Evolutionary conservation across 176 grass and related monocot genomes (phyloP).

Genomic region (Oryza punctata): DNA sequence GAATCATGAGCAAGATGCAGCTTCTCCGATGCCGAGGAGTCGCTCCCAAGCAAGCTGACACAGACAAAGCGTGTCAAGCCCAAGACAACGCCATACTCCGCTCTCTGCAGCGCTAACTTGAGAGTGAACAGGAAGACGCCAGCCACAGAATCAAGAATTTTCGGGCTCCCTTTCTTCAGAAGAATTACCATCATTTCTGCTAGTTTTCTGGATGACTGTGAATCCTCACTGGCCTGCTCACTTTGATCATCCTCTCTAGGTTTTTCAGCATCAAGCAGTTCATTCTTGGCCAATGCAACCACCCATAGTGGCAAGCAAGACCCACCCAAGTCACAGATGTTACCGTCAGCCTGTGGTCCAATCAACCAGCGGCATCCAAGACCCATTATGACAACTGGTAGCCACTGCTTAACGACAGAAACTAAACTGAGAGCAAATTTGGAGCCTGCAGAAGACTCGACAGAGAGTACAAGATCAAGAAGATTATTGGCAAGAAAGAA

Average conservation of each 20-base stretch:
- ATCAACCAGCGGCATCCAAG: constrained; percentile 61
- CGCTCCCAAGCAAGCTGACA: constrained; percentile 55
- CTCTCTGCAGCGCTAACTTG: constrained; percentile 41
- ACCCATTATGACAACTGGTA: constrained; percentile 75
- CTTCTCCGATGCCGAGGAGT: constrained; percentile 24
- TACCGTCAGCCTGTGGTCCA: constrained; percentile 34
- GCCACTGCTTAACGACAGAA: constrained; percentile 73
- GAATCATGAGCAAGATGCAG: constrained; percentile 49
- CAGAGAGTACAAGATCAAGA: constrained; percentile 68
- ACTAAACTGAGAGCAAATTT: constrained; percentile 51
- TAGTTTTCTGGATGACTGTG: constrained; percentile 55
- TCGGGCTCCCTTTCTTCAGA: constrained; percentile 76
- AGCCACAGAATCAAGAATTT: constrained; percentile 64
- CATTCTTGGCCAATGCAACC: constrained; percentile 54
- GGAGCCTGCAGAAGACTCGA: constrained; percentile 56
- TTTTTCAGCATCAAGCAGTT: constrained; percentile 48
- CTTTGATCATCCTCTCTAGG: constrained; percentile 42
- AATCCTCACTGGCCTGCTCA: constrained; percentile 24
- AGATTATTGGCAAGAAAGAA: constrained; percentile 84
- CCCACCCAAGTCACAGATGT: constrained; percentile 27
- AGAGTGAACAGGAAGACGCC: constrained; percentile 52
- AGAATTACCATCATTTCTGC: constrained; percentile 56
- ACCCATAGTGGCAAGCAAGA: constrained; percentile 73
- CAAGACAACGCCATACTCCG: constrained; percentile 48
- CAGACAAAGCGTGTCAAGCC: constrained; percentile 71